Base-by-base conservation (phyloP, 2,329 filamentous ascomycete species). In the Fusarium euwallaceae region DNA sequence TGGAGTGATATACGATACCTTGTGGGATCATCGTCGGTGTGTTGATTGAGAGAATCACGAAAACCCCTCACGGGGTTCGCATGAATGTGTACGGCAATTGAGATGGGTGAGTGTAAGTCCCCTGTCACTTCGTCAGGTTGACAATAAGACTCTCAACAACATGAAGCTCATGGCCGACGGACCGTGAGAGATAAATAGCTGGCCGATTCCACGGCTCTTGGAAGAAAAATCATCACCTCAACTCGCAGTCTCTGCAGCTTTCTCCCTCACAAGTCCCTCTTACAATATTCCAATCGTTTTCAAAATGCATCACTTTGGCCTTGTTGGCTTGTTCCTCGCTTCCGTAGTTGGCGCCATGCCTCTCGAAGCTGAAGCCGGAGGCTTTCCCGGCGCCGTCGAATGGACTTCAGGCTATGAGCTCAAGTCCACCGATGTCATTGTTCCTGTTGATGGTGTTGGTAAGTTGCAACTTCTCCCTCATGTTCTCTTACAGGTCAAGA, bases 291-390 rank as follows among this genome's bases (percentile, higher is more conserved):
- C 17, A 55, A 55, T 32, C 24, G 17, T 20, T 55, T 55, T 36
- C 43, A 64, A 41, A 5, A 70, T 67, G 60, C 45, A 60, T 48
- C 67, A 67, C 16, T n/a, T 55, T 24, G 22, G 61, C 39, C 34
- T 62, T 27, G 16, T 64, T 56, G 55, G 53, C 43, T 55, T 67
- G 20, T 24, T 53, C 27, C 64, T 62, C 36, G 32, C 64, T 24
- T 39, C 64, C 22, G 55, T 39, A 12, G 65, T 37, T 27, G 63
- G 39, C 7, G 56, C 34, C 22, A 39, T 37, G 34, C 34, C 56
- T 41, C 56, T 59, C 16, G 22, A 59, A 55, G 48, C 27, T 11
- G 48, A 29, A 29, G 27, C 48, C 36, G 24, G 24, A 16, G 37
- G 53, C 32, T 34, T 14, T n/a, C 24, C 36, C 10, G 36, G 36